Percentiles rank a stretch among this genome's conserved stretches.
These are phyloP conservation scores for Candida takata DNA, from an alignment of 805 yeast genomes.

Conservation along the genomic window DNA sequence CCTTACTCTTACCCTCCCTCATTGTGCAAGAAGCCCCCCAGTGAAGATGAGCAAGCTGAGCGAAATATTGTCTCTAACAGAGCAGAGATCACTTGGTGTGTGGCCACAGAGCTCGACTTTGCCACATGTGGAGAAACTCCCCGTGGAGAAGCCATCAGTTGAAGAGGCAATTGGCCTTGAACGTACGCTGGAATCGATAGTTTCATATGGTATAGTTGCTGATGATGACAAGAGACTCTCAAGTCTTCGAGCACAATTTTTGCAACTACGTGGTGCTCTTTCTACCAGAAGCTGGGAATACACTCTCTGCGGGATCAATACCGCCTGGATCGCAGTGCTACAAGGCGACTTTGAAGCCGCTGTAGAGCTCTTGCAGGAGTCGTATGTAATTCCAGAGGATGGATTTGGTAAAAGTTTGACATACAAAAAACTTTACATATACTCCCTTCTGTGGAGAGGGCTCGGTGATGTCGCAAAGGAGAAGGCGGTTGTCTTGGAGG, in stretches of 20 bases:
- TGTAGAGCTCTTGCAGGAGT: not conserved
- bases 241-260: no score
- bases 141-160: not conserved
- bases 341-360: not conserved
- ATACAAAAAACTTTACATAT: conserved; percentile 11
- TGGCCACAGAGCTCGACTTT: conserved; percentile 2
- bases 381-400: not conserved
- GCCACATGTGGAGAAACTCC: no score
- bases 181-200: not conserved
- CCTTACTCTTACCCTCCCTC: no score
- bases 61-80: not conserved
- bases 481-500: conserved; percentile 5
- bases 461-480: conserved; percentile 1
- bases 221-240: no score
- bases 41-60: not conserved
- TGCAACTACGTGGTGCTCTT: not conserved
- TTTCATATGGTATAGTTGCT: no score
- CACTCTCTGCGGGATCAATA: not conserved
- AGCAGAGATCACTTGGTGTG: conserved; percentile 1
- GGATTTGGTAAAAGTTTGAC: conserved; percentile 5
- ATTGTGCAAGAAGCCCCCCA: no score
- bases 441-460: conserved; percentile 3
- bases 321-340: not conserved
- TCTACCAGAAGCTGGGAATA: not conserved
- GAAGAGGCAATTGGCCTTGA: not conserved